Percentiles rank a stretch among this genome's conserved stretches.
phyloP scores from a whole-genome alignment of 2,329 filamentous ascomycete species.

The Arthrocladium fulminans region DNA sequence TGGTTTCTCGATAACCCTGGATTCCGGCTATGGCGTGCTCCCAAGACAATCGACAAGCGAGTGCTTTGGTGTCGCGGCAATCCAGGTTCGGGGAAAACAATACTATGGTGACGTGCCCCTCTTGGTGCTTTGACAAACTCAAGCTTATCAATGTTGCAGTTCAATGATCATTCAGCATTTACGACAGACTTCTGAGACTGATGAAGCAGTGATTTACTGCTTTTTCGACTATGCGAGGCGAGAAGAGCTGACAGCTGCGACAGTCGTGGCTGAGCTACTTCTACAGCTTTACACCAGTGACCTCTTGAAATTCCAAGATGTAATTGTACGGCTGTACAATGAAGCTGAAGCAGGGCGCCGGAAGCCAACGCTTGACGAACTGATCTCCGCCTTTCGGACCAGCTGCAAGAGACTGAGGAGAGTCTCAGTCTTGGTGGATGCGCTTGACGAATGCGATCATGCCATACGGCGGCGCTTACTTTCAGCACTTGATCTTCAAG shows the following conservation, averaged over 20 bases:
- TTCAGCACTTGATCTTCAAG: not conserved
- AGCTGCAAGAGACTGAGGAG: not conserved
- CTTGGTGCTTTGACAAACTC: not conserved
- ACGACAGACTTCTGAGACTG: not conserved
- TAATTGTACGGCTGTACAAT: not conserved
- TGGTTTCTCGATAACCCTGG: not conserved
- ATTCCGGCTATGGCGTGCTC: not conserved
- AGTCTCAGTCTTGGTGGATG: not conserved
- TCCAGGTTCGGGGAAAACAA: conserved; percentile 1
- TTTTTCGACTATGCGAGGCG: conserved; percentile 1
- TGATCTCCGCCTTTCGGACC: not conserved
- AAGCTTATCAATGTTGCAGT: not conserved
- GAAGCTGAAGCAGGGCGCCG: not conserved
- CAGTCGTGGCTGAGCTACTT: not conserved
- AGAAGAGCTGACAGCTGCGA: not conserved
- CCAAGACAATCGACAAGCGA: not conserved
- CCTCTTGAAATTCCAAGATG: not conserved
- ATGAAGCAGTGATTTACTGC: not conserved
- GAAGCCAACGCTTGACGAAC: not conserved
- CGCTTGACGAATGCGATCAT: conserved; percentile 4
- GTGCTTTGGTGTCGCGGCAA: conserved; percentile 2
- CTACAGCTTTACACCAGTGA: not conserved
- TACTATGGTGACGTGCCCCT: not conserved
- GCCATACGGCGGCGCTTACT: not conserved
- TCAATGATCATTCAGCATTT: conserved; percentile 3